phyloP scores from a whole-genome alignment of 257 asterid genomes.

The Petrea volubilis region DNA sequence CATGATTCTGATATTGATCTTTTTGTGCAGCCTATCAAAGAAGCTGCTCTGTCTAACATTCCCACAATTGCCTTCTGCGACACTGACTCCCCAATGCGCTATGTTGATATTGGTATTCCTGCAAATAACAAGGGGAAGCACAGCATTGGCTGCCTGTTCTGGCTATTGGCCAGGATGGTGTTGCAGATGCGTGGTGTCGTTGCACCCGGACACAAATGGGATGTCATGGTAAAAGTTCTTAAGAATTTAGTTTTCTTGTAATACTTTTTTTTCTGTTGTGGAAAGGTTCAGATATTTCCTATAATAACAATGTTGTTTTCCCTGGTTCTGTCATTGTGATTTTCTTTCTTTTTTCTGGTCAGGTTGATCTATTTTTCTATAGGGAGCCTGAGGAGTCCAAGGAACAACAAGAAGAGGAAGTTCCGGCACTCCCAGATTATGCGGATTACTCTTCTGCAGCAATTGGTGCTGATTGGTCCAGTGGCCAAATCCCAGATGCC shows the following conservation, averaged over 20 bases:
- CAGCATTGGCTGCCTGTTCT: slow-evolving; percentile 45
- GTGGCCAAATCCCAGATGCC: slow-evolving; percentile 39
- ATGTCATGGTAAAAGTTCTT: slow-evolving; percentile 35
- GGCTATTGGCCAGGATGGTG: slow-evolving; percentile 50
- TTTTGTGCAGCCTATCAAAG: slow-evolving; percentile 37
- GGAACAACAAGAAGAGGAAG: slow-evolving; percentile 50
- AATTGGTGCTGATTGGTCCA: slow-evolving; percentile 45
- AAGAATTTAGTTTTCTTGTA: neutral
- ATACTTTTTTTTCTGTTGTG: neutral
- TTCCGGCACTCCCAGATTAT: slow-evolving; percentile 41
- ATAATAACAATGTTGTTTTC: neutral
- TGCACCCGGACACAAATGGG: slow-evolving; percentile 44
- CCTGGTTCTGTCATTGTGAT: neutral
- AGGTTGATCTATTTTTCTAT: slow-evolving; percentile 53
- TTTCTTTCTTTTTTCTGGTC: neutral
- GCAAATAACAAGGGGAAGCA: slow-evolving; percentile 50
- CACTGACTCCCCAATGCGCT: slow-evolving; percentile 42
- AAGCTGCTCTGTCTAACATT: slow-evolving; percentile 37
- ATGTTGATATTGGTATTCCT: slow-evolving; percentile 41
- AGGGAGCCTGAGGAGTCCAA: slow-evolving; percentile 52
- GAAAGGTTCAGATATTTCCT: neutral
- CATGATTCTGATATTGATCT: neutral
- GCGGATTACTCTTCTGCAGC: slow-evolving; percentile 40
- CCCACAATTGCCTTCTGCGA: slow-evolving; percentile 51
- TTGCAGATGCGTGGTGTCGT: slow-evolving; percentile 39